Base-by-base conservation (phyloP, 139 green algal genomes). In the Gonium pectorale region DNA sequence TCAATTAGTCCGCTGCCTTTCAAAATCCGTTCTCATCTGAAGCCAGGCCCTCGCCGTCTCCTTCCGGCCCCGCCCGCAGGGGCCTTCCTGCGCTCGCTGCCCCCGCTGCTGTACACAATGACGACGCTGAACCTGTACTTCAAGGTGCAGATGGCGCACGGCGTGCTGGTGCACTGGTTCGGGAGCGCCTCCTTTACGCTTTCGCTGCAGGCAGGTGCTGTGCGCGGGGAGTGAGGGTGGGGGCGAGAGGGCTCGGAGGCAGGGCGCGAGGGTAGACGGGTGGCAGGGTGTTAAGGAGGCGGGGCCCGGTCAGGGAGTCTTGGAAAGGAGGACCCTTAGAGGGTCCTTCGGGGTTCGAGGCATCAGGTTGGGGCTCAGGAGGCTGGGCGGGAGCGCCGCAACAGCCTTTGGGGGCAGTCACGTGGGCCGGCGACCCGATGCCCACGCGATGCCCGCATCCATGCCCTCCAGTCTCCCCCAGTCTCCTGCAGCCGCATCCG, bases 121-220 rank as follows among this genome's bases (percentile, higher is more conserved):
- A 89, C 92, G 6, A 71, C 90, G 0, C 77, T 81, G 19, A 90
- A 82, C 83, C 51, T 85, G 29, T 83, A 86, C 62, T 74, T 93
- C 49, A 90, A 89, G 59, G 62, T 96, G 62, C 90, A 96, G 74
- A 83, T 94, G 51, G 94, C 94, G 1, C 94, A 97, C 38, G 92
- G 85, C n/a, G 87, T 92, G 15, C 81, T 96, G 37, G 88, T 94
- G 73, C 96, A 97, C 85, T 97, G 94, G 94, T 40, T 86, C 7
- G 81, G 88, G 6, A 91, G 77, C 73, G 89, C 87, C 49, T 69
- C 43, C 35, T 92, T 92, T 71, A 92, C 93, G 33, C 88, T 96
- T 26, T 52, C 35, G 6, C 87, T 94, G 41, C 86, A 91, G 86
- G 82, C 89, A 6, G 67, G 63, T 26, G 33, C 35, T 75, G 51